Base-by-base conservation (phyloP, 192 early-diverging fungal genomes). In the Oehlia diaphana region DNA sequence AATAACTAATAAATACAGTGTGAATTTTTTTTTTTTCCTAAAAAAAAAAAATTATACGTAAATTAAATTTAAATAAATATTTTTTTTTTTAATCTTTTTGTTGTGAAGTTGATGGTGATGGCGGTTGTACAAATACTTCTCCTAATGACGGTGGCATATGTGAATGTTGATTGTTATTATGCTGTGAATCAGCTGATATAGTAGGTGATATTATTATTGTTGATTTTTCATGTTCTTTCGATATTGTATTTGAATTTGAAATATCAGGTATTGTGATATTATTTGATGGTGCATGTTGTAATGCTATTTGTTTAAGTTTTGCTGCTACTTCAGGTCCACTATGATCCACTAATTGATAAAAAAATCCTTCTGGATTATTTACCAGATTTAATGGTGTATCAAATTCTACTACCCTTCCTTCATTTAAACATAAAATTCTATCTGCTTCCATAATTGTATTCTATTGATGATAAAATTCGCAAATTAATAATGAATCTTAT, bases 381-480 rank as follows among this genome's bases (percentile, higher is more conserved):
- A 86, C 78, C 78, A 86, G 42, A 49, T 79, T 82, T 31, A 75
- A 50, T 9, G 82, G 77, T 33, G 80, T 81, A 58, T 86, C 85
- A 78, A 83, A 86, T 80, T 88, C 85, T 4, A 83, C 84, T 7
- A 88, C 87, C n/a, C 74, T 73, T 44, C 87, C 87, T 61, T 82
- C 83, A 47, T 85, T 82, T 79, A 90, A 82, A 9, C 89, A 88
- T 49, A 90, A 61, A 21, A 90, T 84, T 64, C 82, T 82, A 72
- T 90, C 89, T 64, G 87, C 86, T 42, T 90, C 89, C 77, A 90
- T 82, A 58, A 90, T 87, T 4, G 87, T 88, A 58, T 84, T 83
- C 47, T 79, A 14, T 23, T 69, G 50, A 28, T 31, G 67, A 10
- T 28, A 42, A 67, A 31, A 19, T 47, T 37, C 5, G 37, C 37